These are phyloP conservation scores for Tilletia caries DNA, from an alignment of 1,284 basidiomycete genomes.

Conservation along the genomic window DNA sequence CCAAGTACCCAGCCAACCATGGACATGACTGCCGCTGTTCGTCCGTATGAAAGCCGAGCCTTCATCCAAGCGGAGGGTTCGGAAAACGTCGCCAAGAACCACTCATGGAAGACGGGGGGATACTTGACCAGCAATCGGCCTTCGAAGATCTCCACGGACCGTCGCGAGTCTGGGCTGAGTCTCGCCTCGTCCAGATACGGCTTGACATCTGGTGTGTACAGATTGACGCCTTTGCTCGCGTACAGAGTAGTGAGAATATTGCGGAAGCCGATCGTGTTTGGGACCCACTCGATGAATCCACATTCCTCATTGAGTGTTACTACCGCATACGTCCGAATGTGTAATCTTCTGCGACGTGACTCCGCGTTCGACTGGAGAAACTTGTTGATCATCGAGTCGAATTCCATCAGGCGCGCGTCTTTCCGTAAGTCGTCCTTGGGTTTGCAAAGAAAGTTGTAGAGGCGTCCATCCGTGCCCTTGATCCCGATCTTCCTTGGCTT, in stretches of 20 bases:
- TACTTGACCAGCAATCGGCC: conserved; percentile 21
- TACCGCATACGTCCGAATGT: conserved; percentile 75
- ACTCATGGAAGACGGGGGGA: conserved; percentile 90
- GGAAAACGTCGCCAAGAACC: conserved; percentile 95
- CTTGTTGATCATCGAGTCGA: conserved; percentile 97
- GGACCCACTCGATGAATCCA: conserved; percentile 98
- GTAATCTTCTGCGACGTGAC: conserved; percentile 62
- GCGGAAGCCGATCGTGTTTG: conserved; percentile 82
- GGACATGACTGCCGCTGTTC: conserved; percentile 94
- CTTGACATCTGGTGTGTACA: conserved; percentile 39
- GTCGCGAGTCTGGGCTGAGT: conserved; percentile 4
- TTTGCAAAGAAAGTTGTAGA: conserved; percentile 91
- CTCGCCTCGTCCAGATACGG: conserved; percentile 13
- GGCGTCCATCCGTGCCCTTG: conserved; percentile 73
- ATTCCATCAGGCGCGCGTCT: conserved; percentile 96
- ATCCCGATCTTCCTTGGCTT: conserved; percentile 90
- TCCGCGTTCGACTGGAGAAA: conserved; percentile 86
- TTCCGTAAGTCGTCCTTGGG: conserved; percentile 97
- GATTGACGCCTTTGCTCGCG: conserved; percentile 51
- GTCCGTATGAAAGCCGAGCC: conserved; percentile 77
- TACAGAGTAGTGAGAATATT: conserved; percentile 75
- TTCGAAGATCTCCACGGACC: conserved; percentile 37
- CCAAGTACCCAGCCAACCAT: conserved; percentile 98
- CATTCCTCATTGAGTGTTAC: conserved; percentile 96
- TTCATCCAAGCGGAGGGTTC: conserved; percentile 93